Evolutionary conservation across 257 asterid genomes (phyloP).

Genomic region (Jaltomata sinuosa): DNA sequence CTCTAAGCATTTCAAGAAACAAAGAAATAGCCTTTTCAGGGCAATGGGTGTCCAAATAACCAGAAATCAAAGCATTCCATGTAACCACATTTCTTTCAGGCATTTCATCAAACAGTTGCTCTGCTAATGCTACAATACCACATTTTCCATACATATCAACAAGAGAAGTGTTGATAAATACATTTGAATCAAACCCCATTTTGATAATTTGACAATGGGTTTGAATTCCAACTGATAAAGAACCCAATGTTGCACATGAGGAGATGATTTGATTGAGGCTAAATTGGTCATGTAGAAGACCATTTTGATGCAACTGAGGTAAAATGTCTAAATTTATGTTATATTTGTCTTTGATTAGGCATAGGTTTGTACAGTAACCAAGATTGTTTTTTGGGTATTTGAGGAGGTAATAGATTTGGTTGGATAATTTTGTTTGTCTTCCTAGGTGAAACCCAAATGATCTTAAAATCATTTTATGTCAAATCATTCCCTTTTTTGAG

Average conservation of each 20-base stretch:
- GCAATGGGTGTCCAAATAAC: constrained; percentile 27
- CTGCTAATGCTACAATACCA: constrained; percentile 13
- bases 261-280: constrained; percentile 35
- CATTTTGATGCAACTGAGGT: constrained; percentile 16
- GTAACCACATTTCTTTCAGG: constrained; percentile 33
- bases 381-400: not conserved
- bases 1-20: constrained; percentile 35
- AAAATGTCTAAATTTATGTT: constrained; percentile 1
- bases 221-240: constrained; percentile 24
- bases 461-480: constrained; percentile 14
- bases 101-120: constrained; percentile 46
- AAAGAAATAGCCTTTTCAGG: constrained; percentile 18
- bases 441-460: not conserved
- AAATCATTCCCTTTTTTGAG: not conserved
- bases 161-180: constrained; percentile 39
- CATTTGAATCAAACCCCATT: constrained; percentile 38
- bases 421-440: not conserved
- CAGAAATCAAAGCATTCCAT: constrained; percentile 47
- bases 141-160: constrained; percentile 38
- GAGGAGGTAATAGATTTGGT: too few species aligned
- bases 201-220: constrained; percentile 36
- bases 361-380: constrained; percentile 6
- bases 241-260: constrained; percentile 25
- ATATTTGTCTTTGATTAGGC: not conserved
- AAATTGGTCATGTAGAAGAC: constrained; percentile 17